Percentiles rank a stretch among this genome's conserved stretches.
Conservation (phyloP, 2,329 filamentous ascomycete genomes). For the Xylariaceae sp. region DNA sequence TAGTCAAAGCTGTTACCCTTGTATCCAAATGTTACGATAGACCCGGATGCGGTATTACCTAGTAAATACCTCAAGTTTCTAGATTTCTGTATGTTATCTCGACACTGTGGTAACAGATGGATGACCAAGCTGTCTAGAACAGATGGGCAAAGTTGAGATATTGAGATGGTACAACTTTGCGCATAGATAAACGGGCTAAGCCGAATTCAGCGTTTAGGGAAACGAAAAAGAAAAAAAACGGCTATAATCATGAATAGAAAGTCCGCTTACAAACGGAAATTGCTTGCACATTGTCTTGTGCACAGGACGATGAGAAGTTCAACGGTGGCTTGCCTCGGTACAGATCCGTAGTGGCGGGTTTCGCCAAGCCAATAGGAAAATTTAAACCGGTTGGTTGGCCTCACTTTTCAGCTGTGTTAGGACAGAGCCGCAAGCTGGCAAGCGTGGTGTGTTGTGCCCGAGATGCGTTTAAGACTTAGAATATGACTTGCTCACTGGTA, state of each 20-base stretch:
- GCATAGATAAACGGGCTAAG: no score
- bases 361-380: conserved; percentile 1
- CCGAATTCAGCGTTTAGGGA: no score
- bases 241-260: no score
- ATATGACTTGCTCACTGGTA: not conserved
- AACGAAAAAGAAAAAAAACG: not conserved
- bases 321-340: conserved; percentile 5
- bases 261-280: not conserved
- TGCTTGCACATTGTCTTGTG: not conserved
- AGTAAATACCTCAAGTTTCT: no score
- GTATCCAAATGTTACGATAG: not conserved
- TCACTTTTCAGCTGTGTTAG: conserved; percentile 20
- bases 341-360: conserved; percentile 10
- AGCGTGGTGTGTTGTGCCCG: conserved; percentile 1
- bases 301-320: conserved; percentile 11
- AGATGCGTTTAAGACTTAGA: not conserved
- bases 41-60: no score
- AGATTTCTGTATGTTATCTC: no score
- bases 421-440: conserved; percentile 4
- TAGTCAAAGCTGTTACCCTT: not conserved
- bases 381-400: conserved; percentile 14
- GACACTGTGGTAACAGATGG: no score
- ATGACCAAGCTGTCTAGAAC: no score
- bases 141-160: no score
- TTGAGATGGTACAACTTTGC: no score